phyloP scores from a whole-genome alignment of 2,329 filamentous ascomycete species.

The Xylaria sp. region DNA sequence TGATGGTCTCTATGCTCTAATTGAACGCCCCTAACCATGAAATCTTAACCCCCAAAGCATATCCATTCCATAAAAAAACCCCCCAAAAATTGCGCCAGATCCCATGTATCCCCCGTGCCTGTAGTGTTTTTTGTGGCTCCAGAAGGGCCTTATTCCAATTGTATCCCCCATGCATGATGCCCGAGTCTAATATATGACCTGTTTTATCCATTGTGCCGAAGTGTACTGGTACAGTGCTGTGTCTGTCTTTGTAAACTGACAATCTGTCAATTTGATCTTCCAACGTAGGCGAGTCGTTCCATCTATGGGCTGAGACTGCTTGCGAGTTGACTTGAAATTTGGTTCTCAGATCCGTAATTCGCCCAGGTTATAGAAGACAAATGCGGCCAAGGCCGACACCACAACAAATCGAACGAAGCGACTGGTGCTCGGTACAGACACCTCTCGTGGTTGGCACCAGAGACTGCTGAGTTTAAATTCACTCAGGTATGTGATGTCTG shows the following conservation, averaged over 20 bases:
- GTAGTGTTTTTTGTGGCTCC: background rate
- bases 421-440: background rate
- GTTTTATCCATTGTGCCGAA: conserved; percentile 4
- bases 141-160: background rate
- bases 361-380: conserved; percentile 17
- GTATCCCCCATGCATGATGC: background rate
- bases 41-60: background rate
- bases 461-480: conserved; percentile 52
- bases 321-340: background rate
- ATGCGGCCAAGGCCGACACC: conserved; percentile 18
- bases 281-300: background rate
- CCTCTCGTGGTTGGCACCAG: conserved; percentile 2
- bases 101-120: conserved; percentile 15
- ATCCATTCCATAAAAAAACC: conserved; percentile 10
- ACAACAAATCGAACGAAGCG: conserved; percentile 29
- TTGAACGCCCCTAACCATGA: conserved; percentile 35
- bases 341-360: conserved; percentile 12
- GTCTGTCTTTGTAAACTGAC: background rate
- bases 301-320: background rate
- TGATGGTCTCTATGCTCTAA: conserved; percentile 52
- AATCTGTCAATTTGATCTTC: background rate
- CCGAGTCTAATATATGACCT: background rate
- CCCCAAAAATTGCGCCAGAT: background rate
- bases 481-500: conserved; percentile 63
- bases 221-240: background rate